phyloP scores from a whole-genome alignment of 2,329 filamentous ascomycete species.

The Calonectria pauciramosa region DNA sequence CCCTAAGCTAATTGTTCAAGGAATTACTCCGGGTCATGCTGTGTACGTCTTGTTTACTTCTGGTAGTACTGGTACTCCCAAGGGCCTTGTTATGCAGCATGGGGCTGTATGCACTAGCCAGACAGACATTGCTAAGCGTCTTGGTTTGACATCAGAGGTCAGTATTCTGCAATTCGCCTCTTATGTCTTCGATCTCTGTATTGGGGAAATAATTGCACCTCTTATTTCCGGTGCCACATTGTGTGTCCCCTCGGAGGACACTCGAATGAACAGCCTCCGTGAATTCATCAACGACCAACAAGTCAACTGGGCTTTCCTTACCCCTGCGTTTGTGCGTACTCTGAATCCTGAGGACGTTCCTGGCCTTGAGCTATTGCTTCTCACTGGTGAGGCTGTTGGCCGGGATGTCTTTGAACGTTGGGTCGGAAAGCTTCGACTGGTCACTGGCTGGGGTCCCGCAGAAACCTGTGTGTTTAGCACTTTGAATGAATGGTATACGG shows the following conservation, averaged over 20 bases:
- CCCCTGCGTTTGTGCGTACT: constrained; percentile 16
- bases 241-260: constrained; percentile 52
- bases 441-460: constrained; percentile 29
- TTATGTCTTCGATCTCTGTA: constrained; percentile 55
- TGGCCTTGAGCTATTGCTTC: constrained; percentile 7
- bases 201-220: constrained; percentile 55
- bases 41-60: constrained; percentile 66
- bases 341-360: neutral
- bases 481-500: constrained; percentile 19
- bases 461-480: constrained; percentile 26
- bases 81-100: constrained; percentile 58
- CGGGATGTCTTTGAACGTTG: constrained; percentile 23
- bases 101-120: neutral
- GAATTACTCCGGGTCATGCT: neutral
- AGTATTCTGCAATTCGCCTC: constrained; percentile 41
- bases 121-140: neutral
- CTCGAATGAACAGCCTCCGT: constrained; percentile 16
- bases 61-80: constrained; percentile 68
- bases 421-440: constrained; percentile 18
- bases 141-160: constrained; percentile 1
- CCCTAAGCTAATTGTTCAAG: neutral
- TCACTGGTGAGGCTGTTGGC: constrained; percentile 29
- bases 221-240: constrained; percentile 54
- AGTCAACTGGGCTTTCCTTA: constrained; percentile 14
- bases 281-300: neutral